Conservation (phyloP, 2,329 filamentous ascomycete species). For the Paracoccidioides brasiliensis region DNA sequence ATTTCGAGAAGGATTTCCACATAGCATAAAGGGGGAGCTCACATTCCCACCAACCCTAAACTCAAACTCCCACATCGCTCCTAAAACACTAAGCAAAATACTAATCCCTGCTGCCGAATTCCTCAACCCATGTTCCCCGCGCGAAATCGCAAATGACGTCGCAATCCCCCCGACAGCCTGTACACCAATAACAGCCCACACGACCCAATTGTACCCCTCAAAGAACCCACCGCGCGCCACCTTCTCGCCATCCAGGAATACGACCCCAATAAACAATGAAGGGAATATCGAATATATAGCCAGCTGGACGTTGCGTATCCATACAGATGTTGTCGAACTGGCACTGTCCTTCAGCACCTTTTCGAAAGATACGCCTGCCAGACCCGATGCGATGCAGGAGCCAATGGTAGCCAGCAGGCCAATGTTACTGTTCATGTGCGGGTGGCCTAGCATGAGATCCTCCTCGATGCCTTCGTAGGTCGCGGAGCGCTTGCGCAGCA, state of each 20-base stretch:
- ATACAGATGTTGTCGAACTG: slow-evolving; percentile 56
- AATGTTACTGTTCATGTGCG: slow-evolving; percentile 61
- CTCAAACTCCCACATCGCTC: slow-evolving; percentile 75
- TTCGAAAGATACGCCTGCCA: slow-evolving; percentile 59
- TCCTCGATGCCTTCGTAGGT: slow-evolving; percentile 80
- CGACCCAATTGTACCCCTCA: slow-evolving; percentile 81
- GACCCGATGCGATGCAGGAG: slow-evolving; percentile 65
- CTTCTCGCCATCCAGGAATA: slow-evolving; percentile 74
- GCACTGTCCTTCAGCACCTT: slow-evolving; percentile 83
- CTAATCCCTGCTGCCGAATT: slow-evolving; percentile 90
- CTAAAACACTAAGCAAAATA: slow-evolving; percentile 74
- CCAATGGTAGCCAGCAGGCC: slow-evolving; percentile 67
- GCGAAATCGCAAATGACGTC: slow-evolving; percentile 68
- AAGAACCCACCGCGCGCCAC: slow-evolving; percentile 84
- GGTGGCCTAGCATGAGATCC: slow-evolving; percentile 40
- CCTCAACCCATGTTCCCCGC: slow-evolving; percentile 81
- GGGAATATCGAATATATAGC: slow-evolving; percentile 91
- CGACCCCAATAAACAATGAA: slow-evolving; percentile 69
- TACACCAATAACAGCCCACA: slow-evolving; percentile 71
- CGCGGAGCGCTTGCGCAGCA: slow-evolving; percentile 57
- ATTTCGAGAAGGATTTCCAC: background rate
- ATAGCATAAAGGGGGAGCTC: slow-evolving; percentile 27
- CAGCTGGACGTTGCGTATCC: slow-evolving; percentile 89
- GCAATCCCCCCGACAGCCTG: slow-evolving; percentile 77
- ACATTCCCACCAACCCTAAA: slow-evolving; percentile 61